Conservation (phyloP, 2,329 filamentous ascomycete species). For the Xylaria hypoxylon region DNA sequence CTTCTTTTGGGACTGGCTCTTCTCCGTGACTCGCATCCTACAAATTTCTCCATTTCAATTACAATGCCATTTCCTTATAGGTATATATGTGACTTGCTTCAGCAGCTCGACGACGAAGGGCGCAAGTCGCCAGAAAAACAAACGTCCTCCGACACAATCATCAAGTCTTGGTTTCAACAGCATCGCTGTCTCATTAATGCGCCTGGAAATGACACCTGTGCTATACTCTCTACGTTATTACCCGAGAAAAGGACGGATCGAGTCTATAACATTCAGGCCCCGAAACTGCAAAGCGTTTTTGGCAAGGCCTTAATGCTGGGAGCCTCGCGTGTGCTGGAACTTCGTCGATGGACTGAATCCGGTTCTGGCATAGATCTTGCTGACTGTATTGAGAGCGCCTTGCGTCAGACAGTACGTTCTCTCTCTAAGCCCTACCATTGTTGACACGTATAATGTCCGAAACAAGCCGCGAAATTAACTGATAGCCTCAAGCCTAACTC, state of each 20-base stretch:
- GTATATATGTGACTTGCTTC: slow-evolving; percentile 79
- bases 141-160: slow-evolving; percentile 50
- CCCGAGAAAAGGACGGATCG: slow-evolving; percentile 82
- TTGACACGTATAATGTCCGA: neutral
- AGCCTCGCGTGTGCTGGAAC: slow-evolving; percentile 67
- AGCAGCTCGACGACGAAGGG: slow-evolving; percentile 67
- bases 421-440: neutral
- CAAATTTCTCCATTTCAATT: slow-evolving; percentile 5
- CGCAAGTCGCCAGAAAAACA: slow-evolving; percentile 51
- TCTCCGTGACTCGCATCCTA: slow-evolving; percentile 12
- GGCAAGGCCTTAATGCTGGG: slow-evolving; percentile 74
- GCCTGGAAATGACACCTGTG: slow-evolving; percentile 66
- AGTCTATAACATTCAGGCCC: slow-evolving; percentile 76
- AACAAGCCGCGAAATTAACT: neutral
- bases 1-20: slow-evolving; percentile 3
- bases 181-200: slow-evolving; percentile 70
- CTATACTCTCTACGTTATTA: slow-evolving; percentile 79
- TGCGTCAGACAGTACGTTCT: slow-evolving; percentile 68
- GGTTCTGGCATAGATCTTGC: slow-evolving; percentile 74
- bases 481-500: slow-evolving; percentile 60
- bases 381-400: slow-evolving; percentile 74
- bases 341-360: slow-evolving; percentile 71
- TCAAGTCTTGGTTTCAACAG: slow-evolving; percentile 75
- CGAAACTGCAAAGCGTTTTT: slow-evolving; percentile 73
- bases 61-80: slow-evolving; percentile 71